A percentile compares a stretch with the other conserved stretches of the same genome.
Conservation (phyloP, 257 asterid species). For the Salvia rosmarinus region DNA sequence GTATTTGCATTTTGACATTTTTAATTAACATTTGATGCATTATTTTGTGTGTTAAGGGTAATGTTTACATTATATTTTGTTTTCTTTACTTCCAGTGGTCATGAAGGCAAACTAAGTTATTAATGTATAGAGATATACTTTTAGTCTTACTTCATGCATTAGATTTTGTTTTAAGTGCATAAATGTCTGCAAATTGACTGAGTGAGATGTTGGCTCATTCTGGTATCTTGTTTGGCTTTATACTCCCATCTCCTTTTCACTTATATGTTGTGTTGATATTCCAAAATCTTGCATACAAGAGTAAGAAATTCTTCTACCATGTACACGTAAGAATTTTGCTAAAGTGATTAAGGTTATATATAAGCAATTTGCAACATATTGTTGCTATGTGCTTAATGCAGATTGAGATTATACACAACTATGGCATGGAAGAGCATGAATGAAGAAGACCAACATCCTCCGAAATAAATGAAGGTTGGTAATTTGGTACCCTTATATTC, state of each 20-base stretch:
- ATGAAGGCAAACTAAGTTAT: constrained; percentile 3
- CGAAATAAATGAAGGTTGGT: constrained; percentile 42
- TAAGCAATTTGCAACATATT: background rate
- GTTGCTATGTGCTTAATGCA: constrained; percentile 40
- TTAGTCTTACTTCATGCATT: background rate
- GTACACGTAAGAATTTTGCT: background rate
- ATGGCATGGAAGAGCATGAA: constrained; percentile 73
- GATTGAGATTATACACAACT: constrained; percentile 86
- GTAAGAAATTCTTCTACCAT: background rate
- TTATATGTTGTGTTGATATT: background rate
- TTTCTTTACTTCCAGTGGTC: background rate
- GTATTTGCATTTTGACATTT: background rate
- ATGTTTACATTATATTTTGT: background rate
- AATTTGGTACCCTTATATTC: background rate
- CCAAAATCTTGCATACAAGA: background rate
- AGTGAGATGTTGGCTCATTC: constrained; percentile 9
- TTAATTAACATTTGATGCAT: background rate
- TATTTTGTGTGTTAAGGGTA: background rate
- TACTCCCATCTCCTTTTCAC: background rate
- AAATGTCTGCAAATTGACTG: constrained; percentile 2
- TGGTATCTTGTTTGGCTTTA: constrained; percentile 6
- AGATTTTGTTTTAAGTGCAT: background rate
- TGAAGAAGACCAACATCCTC: constrained; percentile 41
- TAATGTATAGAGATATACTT: background rate
- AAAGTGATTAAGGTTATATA: background rate